These are phyloP conservation scores for Plasmodium gaboni DNA, from an alignment of 169 alveolate genomes.

Conservation along the genomic window DNA sequence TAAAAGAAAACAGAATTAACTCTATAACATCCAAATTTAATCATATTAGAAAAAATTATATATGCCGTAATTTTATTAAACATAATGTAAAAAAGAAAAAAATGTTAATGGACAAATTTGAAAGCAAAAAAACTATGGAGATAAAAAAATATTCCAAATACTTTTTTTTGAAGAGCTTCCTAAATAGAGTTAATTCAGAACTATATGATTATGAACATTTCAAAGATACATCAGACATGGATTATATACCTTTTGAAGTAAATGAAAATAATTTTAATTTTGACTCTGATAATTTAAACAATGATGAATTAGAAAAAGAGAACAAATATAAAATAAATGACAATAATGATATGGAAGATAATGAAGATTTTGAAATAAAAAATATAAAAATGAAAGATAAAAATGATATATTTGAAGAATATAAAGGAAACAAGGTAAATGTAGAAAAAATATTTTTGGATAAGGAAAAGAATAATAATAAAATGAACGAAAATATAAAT, in stretches of 20 bases:
- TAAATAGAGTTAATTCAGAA: constrained; percentile 49
- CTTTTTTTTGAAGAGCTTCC: constrained; percentile 51
- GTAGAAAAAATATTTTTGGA: constrained; percentile 1
- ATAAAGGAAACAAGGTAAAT: background rate
- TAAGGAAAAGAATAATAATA: constrained; percentile 2
- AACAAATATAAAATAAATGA: background rate
- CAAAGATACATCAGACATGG: background rate
- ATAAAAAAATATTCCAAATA: constrained; percentile 56
- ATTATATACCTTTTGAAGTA: background rate
- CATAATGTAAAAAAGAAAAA: background rate
- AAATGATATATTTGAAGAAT: background rate
- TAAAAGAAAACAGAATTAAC: constrained; percentile 40
- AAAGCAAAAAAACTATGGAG: constrained; percentile 45
- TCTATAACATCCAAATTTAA: constrained; percentile 25
- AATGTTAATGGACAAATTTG: background rate
- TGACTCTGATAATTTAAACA: no score
- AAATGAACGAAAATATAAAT: background rate
- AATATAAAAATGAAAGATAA: background rate
- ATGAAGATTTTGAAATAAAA: background rate
- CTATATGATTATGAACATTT: constrained; percentile 39
- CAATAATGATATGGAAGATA: background rate
- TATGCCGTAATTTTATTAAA: constrained; percentile 37
- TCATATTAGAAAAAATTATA: constrained; percentile 19
- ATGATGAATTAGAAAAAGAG: background rate
- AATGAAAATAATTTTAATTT: background rate